These are phyloP conservation scores for Yamadazyma taylorii DNA, from an alignment of 1,139 yeast genomes.

Conservation along the genomic window DNA sequence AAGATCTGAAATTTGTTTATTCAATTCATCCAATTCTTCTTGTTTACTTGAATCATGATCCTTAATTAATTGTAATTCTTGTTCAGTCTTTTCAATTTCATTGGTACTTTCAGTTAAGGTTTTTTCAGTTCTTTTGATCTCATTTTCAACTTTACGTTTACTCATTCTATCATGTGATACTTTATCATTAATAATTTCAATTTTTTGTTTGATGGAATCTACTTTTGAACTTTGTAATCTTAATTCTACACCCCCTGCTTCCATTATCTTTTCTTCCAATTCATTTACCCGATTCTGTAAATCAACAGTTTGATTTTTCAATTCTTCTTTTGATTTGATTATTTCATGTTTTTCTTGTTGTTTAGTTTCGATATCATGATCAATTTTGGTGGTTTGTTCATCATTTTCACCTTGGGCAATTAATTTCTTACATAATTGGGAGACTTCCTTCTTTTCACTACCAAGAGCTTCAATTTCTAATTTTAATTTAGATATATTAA, in stretches of 20 bases:
- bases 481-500: slow-evolving; percentile 55
- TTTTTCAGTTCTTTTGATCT: slow-evolving; percentile 54
- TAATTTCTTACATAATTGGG: slow-evolving; percentile 32
- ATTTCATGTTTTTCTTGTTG: slow-evolving; percentile 35
- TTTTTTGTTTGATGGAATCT: slow-evolving; percentile 68
- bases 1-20: slow-evolving; percentile 23
- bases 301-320: slow-evolving; percentile 57
- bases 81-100: slow-evolving; percentile 32
- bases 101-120: slow-evolving; percentile 43
- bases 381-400: slow-evolving; percentile 24
- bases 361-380: slow-evolving; percentile 39
- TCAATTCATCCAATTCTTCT: slow-evolving; percentile 33
- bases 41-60: slow-evolving; percentile 34
- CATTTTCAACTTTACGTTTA: slow-evolving; percentile 67
- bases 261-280: slow-evolving; percentile 78
- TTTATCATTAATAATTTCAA: slow-evolving; percentile 61
- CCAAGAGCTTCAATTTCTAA: slow-evolving; percentile 66
- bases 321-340: slow-evolving; percentile 36
- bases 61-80: slow-evolving; percentile 29
- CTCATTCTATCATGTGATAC: slow-evolving; percentile 61
- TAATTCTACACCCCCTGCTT: slow-evolving; percentile 87
- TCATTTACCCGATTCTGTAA: slow-evolving; percentile 57
- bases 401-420: slow-evolving; percentile 37
- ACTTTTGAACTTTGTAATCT: slow-evolving; percentile 82
- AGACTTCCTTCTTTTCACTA: slow-evolving; percentile 46